Base-by-base conservation (phyloP, 441 rosid species). In the Bocquillonia castaneifolia region DNA sequence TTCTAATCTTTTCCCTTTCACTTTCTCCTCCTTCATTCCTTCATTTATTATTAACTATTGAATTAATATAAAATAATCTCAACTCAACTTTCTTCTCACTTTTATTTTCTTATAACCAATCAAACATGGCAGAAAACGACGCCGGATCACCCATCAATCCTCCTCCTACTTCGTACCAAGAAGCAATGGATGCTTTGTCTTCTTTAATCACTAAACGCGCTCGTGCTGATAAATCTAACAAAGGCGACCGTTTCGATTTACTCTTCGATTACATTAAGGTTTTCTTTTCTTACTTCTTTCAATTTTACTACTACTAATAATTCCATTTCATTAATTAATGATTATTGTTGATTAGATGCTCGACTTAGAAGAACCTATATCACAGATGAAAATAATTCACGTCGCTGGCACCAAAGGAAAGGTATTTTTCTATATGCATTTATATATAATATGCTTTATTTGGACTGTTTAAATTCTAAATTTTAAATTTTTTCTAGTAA, bases 341-440 rank as follows among this genome's bases (percentile, higher is more conserved):
- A 47, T 54, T 53, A 59, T 70, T n/a, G 52, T 64, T 39, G 26
- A 63, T 34, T 31, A 94, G 99, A 82, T 88, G 8, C 81, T 94
- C 76, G 96, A 92, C 56, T 72, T 92, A 80, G 99, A 88, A 32
- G 90, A 90, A 53, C 84, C 88, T 31, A 79, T 94, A 69, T 77
- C 83, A 6, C 77, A 86, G 70, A 79, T 94, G 94, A 94, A 92
- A 78, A 76, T 94, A 57, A 87, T 94, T 37, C 99, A 94, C 67
- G 97, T 92, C 3, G 98, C 99, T 50, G 99, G 99, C 36, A 94
- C 98, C 45, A 94, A 94, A 79, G 98, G 98, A 71, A 94, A 93
- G 96, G 98, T 93, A 78, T 50, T 17, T 54, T 20, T 10, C 22
- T 1, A 8, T 53, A 32, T 25, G 64, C 26, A 26, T 13, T 36